Conservation (phyloP, 331 rosid genomes). For the Telfairia occidentalis region DNA sequence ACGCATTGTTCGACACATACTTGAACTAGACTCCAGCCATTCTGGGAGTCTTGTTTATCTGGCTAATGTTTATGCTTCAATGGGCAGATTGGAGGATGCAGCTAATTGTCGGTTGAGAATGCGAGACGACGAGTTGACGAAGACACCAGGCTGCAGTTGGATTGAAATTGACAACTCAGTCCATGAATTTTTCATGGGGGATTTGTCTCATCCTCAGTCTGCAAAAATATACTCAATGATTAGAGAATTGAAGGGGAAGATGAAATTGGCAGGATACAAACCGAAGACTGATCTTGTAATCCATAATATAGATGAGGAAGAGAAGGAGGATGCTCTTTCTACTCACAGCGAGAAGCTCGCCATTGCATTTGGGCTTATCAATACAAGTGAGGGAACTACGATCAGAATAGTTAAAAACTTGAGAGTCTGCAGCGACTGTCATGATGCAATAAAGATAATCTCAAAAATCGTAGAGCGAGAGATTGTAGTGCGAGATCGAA, state of each 20-base stretch:
- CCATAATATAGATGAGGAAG: constrained; percentile 36
- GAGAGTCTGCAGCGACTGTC: constrained; percentile 37
- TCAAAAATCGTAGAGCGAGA: constrained; percentile 31
- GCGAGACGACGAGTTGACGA: constrained; percentile 21
- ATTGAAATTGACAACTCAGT: constrained; percentile 29
- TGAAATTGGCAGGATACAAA: constrained; percentile 34
- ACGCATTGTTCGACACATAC: constrained; percentile 21
- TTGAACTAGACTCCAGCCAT: constrained; percentile 30
- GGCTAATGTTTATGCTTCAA: constrained; percentile 31
- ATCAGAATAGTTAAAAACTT: constrained; percentile 32
- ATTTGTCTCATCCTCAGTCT: constrained; percentile 22
- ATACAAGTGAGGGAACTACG: constrained; percentile 28
- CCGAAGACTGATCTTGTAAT: constrained; percentile 32
- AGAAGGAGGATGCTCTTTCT: constrained; percentile 28
- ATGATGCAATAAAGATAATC: constrained; percentile 32
- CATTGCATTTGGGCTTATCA: constrained; percentile 30
- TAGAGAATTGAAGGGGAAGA: constrained; percentile 23
- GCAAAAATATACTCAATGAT: constrained; percentile 29
- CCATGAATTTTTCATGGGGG: constrained; percentile 44
- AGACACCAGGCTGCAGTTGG: constrained; percentile 33
- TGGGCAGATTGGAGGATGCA: constrained; percentile 33
- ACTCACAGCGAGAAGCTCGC: constrained; percentile 39
- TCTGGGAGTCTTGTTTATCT: constrained; percentile 37
- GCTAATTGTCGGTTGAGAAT: constrained; percentile 30
- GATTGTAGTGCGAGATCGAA: constrained; percentile 37